phyloP scores from a whole-genome alignment of 164 flowering plant species.

The Protea cynaroides region DNA sequence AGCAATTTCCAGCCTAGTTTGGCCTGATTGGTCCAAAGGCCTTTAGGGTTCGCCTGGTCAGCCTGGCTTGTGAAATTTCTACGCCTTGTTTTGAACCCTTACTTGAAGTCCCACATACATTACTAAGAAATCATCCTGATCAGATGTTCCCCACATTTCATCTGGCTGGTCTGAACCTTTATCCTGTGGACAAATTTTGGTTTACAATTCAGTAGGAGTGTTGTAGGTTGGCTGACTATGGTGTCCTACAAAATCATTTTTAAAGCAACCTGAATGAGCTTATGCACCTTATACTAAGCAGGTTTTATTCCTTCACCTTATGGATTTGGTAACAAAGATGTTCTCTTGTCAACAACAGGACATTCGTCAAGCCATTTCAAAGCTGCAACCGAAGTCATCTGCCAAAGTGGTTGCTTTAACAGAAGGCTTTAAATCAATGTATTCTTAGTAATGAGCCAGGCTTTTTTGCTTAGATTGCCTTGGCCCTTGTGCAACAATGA shows the following conservation, averaged over 20 bases:
- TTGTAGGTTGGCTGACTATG: too few relatives aligned
- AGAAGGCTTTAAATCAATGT: constrained; percentile 79
- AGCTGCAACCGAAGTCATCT: constrained; percentile 64
- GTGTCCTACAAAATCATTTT: too few relatives aligned
- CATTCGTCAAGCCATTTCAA: constrained; percentile 11
- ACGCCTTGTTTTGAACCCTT: neutral
- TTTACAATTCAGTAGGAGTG: too few relatives aligned
- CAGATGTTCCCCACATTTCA: too few relatives aligned
- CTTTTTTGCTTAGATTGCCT: neutral
- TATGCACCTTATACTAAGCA: neutral
- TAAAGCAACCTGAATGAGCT: neutral
- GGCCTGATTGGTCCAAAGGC: too few relatives aligned
- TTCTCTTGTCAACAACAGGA: constrained; percentile 36
- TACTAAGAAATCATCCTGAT: too few relatives aligned
- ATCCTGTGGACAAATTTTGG: too few relatives aligned
- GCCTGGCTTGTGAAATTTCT: neutral
- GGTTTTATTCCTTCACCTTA: neutral
- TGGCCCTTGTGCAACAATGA: neutral
- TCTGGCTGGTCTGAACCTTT: too few relatives aligned
- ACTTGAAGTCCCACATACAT: too few relatives aligned
- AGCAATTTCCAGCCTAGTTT: too few relatives aligned
- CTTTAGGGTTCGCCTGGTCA: neutral
- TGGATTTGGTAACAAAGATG: neutral
- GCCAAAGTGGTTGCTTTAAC: constrained; percentile 78
- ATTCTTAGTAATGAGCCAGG: constrained; percentile 15